Conservation (phyloP, 2,329 filamentous ascomycete genomes). For the Neurospora sp. region DNA sequence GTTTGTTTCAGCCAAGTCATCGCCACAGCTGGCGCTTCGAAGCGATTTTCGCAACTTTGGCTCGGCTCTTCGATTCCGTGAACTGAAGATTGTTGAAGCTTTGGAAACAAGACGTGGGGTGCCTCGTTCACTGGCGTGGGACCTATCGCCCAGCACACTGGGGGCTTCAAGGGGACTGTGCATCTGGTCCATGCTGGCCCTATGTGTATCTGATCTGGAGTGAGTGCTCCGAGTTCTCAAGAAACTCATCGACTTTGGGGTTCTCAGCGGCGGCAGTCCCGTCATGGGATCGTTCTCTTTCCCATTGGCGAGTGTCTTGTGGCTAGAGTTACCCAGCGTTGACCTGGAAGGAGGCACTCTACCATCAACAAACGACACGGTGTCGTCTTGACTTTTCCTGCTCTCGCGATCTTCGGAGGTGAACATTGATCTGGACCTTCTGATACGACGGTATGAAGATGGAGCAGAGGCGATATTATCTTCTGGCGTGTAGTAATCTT, state of each 20-base stretch:
- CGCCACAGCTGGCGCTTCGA: constrained; percentile 31
- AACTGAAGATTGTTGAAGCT: constrained; percentile 34
- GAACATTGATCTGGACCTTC: constrained; percentile 47
- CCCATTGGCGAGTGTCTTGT: constrained; percentile 12
- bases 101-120: constrained; percentile 25
- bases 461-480: constrained; percentile 37
- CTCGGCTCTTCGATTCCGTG: constrained; percentile 26
- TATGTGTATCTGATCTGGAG: constrained; percentile 25
- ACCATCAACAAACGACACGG: neutral
- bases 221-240: constrained; percentile 23
- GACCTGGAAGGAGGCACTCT: neutral
- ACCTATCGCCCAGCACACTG: constrained; percentile 1
- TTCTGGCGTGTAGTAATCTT: constrained; percentile 36
- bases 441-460: constrained; percentile 38
- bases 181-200: constrained; percentile 19
- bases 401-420: constrained; percentile 20
- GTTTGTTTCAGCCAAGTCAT: constrained; percentile 2
- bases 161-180: constrained; percentile 1
- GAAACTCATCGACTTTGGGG: constrained; percentile 48
- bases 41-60: constrained; percentile 38
- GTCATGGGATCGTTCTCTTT: constrained; percentile 22
- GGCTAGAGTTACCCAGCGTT: neutral
- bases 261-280: constrained; percentile 24
- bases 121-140: constrained; percentile 3
- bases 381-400: constrained; percentile 8